phyloP scores from a whole-genome alignment of 2,329 filamentous ascomycete genomes.

The Xylariales sp. region DNA sequence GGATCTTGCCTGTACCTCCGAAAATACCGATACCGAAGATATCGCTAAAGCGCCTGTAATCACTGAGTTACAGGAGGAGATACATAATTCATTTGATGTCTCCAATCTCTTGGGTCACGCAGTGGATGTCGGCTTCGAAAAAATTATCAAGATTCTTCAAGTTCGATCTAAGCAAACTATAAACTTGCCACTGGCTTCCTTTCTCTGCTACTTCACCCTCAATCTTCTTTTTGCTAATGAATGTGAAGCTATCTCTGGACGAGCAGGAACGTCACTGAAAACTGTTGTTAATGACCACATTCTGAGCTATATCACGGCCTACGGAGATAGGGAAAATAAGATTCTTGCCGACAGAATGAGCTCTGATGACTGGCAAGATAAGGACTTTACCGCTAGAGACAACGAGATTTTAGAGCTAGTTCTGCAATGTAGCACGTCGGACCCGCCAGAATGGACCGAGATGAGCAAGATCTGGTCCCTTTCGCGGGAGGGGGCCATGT shows the following conservation, averaged over 20 bases:
- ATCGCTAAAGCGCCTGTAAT: conserved; percentile 33
- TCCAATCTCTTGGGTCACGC: conserved; percentile 81
- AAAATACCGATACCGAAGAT: conserved; percentile 49
- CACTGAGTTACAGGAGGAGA: conserved; percentile 70
- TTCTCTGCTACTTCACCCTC: conserved; percentile 83
- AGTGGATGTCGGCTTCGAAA: conserved; percentile 82
- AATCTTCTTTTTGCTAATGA: conserved; percentile 87
- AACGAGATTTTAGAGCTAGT: conserved; percentile 70
- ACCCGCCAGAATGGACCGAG: conserved; percentile 73
- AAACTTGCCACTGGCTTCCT: conserved; percentile 73
- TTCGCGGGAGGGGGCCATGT: conserved; percentile 47
- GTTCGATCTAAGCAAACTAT: conserved; percentile 80
- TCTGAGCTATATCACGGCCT: conserved; percentile 78
- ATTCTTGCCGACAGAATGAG: conserved; percentile 80
- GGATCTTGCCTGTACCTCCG: conserved; percentile 85
- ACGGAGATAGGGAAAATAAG: conserved; percentile 78
- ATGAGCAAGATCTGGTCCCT: conserved; percentile 68
- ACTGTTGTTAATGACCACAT: conserved; percentile 84
- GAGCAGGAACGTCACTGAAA: conserved; percentile 79
- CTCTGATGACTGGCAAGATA: conserved; percentile 80
- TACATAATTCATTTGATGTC: conserved; percentile 80
- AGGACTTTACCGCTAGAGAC: conserved; percentile 76
- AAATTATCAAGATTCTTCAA: conserved; percentile 78
- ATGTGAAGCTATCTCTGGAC: conserved; percentile 87
- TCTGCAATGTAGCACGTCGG: conserved; percentile 75